Evolutionary conservation across 2,329 filamentous ascomycete species (phyloP), one percentile per base, ranked within the genome.

Genomic region (Calycina marina): DNA sequence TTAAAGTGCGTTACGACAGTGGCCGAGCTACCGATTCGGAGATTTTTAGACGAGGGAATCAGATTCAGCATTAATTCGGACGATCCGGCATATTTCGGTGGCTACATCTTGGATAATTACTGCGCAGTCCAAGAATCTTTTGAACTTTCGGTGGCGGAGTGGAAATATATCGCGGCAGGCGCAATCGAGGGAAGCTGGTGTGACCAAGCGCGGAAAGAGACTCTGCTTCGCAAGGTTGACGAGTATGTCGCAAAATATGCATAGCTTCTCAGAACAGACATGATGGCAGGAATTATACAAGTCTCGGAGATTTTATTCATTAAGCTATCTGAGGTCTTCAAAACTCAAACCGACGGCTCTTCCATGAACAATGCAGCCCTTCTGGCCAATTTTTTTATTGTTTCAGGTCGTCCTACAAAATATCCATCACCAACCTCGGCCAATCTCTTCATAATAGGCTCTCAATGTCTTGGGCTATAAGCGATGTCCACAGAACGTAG

Each of bases 71-170:
- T 65, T 36, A 61, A 60, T 34, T 62, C 59, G 32, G 62, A 65
- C 40, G 62, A 65, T 38, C 62, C 62, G 9, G 58, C 60, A 3
- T 62, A 63, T 32, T 85, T 86, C 56, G 77, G 77, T 3, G 75
- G 71, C 0, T 84, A 83, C 52, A 69, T 85, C 32, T 57, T 79
- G 31, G 76, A 80, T 45, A 84, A 84, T 43, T 85, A 78, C 55
- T 77, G 71, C 45, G 75, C 74, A 1, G 75, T 86, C 17, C 78
- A 86, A 52, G 73, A 82, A 25, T 71, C 74, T 1, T 83, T 83
- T 51, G 50, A 57, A 4, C 53, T 86, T 41, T 63, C 53, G 14
- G 55, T 73, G 4, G 53, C 57, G n/a, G 77, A 86, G 33, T 85
- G 79, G 81, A 63, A 58, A 41, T 55, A 48, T 4, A 76, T 86